Base-by-base conservation (phyloP, 1,284 basidiomycete species). In the Leccinum pachyderme region DNA sequence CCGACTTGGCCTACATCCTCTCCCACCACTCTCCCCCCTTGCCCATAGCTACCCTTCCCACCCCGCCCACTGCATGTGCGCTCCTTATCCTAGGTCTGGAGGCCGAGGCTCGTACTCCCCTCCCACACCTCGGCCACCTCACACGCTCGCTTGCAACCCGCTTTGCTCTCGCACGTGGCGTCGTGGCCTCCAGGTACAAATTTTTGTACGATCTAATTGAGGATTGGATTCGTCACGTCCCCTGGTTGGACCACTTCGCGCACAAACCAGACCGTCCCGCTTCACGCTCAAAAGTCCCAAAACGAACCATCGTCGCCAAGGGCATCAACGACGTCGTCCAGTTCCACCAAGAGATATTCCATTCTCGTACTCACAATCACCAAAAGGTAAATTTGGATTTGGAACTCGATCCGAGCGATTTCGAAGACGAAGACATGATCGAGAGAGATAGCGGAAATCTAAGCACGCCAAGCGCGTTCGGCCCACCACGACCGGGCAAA, bases 61-160 rank as follows among this genome's bases (percentile, higher is more conserved):
- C 72, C 45, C 75, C 66, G 27, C 77, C 84, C 9, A 83, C 81
- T 1, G 85, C 87, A 2, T 84, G 83, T 61, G 89, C 87, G 7
- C 67, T 87, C 12, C 73, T 89, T 59, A 77, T 91, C n/a, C 77
- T 91, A 52, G 80, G 86, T 0, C 69, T 91, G 43, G 89, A 92
- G 73, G 84, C 81, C 3, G 82, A 86, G 62, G 71, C 73, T 2
- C 78, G 81, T 28, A 67, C 74, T n/a, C 74, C 80, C 3, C 71
- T 88, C 29, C 79, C 82, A 44, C 75, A 81, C 51, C 70, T 83
- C 12, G 75, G 75, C 12, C 77, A 80, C 7, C 74, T 92, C 43
- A 78, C 83, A 11, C 75, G 77, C 39, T 75, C 70, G 22, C 77
- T 92, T 32, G 85, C 79, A 3, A 59, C 69, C 25, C 75, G 80